Evolutionary conservation across 2,329 filamentous ascomycete genomes (phyloP).

Genomic region (Diaporthe australafricana): DNA sequence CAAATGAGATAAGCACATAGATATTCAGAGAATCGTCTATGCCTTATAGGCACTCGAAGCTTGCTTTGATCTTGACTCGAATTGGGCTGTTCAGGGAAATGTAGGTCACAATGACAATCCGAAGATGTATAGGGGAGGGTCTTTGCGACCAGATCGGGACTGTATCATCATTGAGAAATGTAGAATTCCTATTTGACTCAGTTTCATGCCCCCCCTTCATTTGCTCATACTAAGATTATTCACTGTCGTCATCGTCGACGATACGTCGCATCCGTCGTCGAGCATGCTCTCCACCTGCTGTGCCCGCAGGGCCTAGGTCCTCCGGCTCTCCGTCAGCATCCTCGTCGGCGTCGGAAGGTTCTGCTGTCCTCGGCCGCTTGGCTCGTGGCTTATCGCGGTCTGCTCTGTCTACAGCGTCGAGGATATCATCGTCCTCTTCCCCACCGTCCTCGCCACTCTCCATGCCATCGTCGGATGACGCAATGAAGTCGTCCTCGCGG

Average conservation of each 20-base stretch:
- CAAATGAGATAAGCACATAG: too few species aligned
- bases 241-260: slow-evolving; percentile 71
- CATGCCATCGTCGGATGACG: slow-evolving; percentile 74
- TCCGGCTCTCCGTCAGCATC: slow-evolving; percentile 68
- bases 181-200: background rate
- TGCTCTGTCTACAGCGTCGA: slow-evolving; percentile 69
- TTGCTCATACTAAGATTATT: slow-evolving; percentile 39
- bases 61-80: background rate
- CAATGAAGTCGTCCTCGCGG: slow-evolving; percentile 83
- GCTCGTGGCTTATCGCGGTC: slow-evolving; percentile 56
- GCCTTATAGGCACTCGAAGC: background rate
- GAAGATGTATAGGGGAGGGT: background rate
- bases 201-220: background rate
- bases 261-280: slow-evolving; percentile 66
- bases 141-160: background rate
- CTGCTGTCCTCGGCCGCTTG: slow-evolving; percentile 64
- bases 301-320: slow-evolving; percentile 53
- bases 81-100: background rate
- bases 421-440: slow-evolving; percentile 70
- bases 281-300: slow-evolving; percentile 48
- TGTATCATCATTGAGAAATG: background rate
- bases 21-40: background rate
- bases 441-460: slow-evolving; percentile 65
- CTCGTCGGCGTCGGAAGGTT: slow-evolving; percentile 61
- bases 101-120: background rate